Base-by-base conservation (phyloP, 257 asterid species). In the Solanum paucissectum region DNA sequence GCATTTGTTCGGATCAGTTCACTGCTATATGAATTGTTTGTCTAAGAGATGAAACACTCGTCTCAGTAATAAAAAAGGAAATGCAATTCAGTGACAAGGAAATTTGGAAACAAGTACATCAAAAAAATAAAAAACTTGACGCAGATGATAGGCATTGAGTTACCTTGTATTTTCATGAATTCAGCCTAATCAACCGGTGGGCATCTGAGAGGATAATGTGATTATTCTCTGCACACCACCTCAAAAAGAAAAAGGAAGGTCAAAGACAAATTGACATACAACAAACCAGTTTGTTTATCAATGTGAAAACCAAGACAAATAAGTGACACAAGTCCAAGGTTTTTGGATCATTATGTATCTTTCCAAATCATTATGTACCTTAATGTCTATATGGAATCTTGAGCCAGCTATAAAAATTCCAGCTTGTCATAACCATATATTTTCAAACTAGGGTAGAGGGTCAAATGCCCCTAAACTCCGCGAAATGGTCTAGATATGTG, bases 101-200 rank as follows among this genome's bases (percentile, higher is more conserved):
- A 49, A 49, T 14, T 49, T 49, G 60, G 60, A 49, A 49, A 49
- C 60, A 49, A 49, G 23, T 79, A 14, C 16, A 44, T 79, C 21
- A 44, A 77, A 40, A 23, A 38, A 38, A 44, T 76, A 49, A 76
- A 76, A 27, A 79, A 27, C 64, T 25, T 44, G 66, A 25, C 14
- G 18, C 25, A 25, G 36, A 79, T 13, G 84, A 42, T 79, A 20
- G 64, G 25, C 64, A 44, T 44, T 44, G 4, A 14, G 12, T 79
- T 64, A 64, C 73, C 74, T 84, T 44, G 91, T 79, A 88, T 87
- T 93, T 90, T 91, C 93, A 13, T 86, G 93, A 86, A 93, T 73
- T 90, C 94, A 71, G 88, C 98, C 92, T 96, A 98, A n/a, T 95
- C 92, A 87, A 94, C 95, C 34, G 98, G 99, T 68, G 99, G 98